Base-by-base conservation (phyloP, 2,329 filamentous ascomycete species). In the Epichloe elymi region DNA sequence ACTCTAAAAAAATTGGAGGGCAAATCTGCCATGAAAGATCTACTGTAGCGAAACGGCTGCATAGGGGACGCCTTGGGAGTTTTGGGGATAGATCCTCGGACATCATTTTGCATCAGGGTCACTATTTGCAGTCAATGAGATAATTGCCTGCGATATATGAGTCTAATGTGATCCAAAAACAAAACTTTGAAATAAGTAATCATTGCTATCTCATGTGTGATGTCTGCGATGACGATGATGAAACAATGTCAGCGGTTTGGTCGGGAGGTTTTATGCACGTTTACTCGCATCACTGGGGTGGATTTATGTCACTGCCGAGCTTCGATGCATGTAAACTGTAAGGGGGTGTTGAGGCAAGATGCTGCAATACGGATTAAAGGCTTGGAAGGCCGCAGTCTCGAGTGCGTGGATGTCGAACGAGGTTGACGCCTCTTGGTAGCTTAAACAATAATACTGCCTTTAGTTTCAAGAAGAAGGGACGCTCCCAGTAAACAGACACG, bases 21-120 rank as follows among this genome's bases (percentile, higher is more conserved):
- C 65, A 65, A 65, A 30, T 64, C 60, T 64, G 63, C 64, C 63
- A 63, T 63, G 66, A 65, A 63, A 64, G 6, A 64, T 39, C 38
- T 26, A 37, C 39, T 47, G 33, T 37, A 20, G 37, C 40, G 15
- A 19, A 67, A 60, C 61, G 63, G 64, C 65, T 66, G 62, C 63
- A 63, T 65, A 61, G 65, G 64, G 63, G 64, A 67, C 61, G 67
- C 64, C 60, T 65, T 69, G 67, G 70, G 67, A 71, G 69, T 71
- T 72, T 37, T 70, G 39, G 67, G 68, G 65, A 61, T 70, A 70
- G 67, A 71, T 69, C 68, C 70, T 72, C 67, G 68, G 70, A 70
- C 63, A 70, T 71, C 63, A 70, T 71, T 70, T 46, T 71, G 65
- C 69, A 70, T 71, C 65, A 70, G 61, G 67, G 65, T 67, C 65